Evolutionary conservation across 148 eudicot species (phyloP).

Genomic region (Vaccinium vitisidaea): DNA sequence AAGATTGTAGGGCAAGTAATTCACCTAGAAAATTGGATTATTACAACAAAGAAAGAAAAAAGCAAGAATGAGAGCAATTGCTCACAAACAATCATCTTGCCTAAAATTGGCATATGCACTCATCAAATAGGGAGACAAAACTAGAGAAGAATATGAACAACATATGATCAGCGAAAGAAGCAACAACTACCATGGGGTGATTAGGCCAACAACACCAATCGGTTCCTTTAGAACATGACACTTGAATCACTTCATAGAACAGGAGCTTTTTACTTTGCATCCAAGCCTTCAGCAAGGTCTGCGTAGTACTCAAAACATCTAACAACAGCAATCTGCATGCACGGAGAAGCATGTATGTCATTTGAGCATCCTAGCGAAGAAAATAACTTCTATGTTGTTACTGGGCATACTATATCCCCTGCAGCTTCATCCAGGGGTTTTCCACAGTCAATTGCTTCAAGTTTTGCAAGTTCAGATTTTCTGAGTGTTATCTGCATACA

Average conservation of each 20-base stretch:
- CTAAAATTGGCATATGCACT: not conserved
- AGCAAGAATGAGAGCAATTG: not conserved
- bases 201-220: conserved; percentile 91
- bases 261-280: conserved; percentile 79
- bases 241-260: conserved; percentile 80
- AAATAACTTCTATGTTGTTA: not conserved
- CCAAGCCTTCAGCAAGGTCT: conserved; percentile 88
- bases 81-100: not conserved
- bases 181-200: conserved; percentile 83
- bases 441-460: conserved; percentile 82
- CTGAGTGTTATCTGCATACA: conserved; percentile 65
- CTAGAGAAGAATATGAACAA: not conserved
- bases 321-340: conserved; percentile 87
- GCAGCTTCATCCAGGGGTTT: conserved; percentile 88
- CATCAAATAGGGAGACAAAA: not conserved
- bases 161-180: conserved; percentile 1
- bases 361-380: not conserved
- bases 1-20: not conserved
- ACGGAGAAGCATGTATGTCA: conserved; percentile 18
- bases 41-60: not conserved
- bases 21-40: not conserved
- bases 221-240: conserved; percentile 82
- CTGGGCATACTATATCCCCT: conserved; percentile 79
- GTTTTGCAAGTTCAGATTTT: conserved; percentile 66
- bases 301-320: conserved; percentile 91